Evolutionary conservation across 768 basidiomycete genomes (phyloP), one percentile per base, ranked within the genome.

Genomic region (Suillus weaverae): DNA sequence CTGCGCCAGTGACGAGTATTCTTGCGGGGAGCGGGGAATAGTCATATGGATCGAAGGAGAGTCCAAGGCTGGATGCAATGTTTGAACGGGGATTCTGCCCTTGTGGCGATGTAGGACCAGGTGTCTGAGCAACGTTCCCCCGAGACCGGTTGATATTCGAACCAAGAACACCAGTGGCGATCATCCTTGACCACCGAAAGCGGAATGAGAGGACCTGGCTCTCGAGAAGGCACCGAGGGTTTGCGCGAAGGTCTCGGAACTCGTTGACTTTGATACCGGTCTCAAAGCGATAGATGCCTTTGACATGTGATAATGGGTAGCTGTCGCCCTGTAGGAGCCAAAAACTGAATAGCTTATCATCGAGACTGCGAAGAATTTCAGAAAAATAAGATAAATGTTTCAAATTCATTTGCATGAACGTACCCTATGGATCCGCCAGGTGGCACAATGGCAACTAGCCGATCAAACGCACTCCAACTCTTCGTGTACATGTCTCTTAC

Each of bases 401-500:
- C 2, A 4, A 35, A 65, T 38, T 5, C 50, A 63, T 69, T 67
- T 20, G 22, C 50, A 26, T 11, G 33, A 54, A 79, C 88, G 46
- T 72, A 92, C 90, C 93, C 93, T 63, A 94, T 94, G 0, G 91
- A 92, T 8, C 93, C 93, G 11, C 92, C 93, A 0, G 92, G 92
- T n/a, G 93, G 92, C 0, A 95, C 92, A 66, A 95, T 92, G 5
- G 91, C 90, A 20, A 95, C 90, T 7, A 95, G 84, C 11, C 93
- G 86, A 73, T 94, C 92, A 70, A 95, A 94, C 2, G 92, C 92
- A 72, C 91, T 92, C 93, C 94, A 95, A 68, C 90, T 92, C 77
- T 95, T 95, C 32, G 92, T 94, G 72, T 95, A 95, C 90, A 93
- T 91, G 69, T 94, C 92, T 63, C 92, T 86, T 54, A 94, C 93